Conservation (phyloP, 768 basidiomycete species). For the Cyathus striatus region DNA sequence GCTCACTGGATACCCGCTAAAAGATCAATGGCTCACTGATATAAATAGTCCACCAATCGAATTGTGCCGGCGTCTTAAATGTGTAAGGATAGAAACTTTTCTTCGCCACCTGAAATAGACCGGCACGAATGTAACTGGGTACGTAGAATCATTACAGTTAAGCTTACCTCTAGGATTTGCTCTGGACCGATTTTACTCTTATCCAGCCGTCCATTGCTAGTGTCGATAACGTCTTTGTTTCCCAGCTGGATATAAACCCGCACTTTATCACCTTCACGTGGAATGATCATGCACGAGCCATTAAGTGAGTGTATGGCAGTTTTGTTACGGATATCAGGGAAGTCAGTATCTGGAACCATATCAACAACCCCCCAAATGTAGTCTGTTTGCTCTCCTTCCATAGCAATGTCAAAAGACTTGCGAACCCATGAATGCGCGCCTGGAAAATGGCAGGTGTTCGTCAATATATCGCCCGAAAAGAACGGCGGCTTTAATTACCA, state of each 20-base stretch:
- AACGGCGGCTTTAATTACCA: slow-evolving; percentile 28
- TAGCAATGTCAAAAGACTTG: slow-evolving; percentile 53
- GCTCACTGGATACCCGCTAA: too few relatives aligned
- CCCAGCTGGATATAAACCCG: slow-evolving; percentile 69
- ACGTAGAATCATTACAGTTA: background rate
- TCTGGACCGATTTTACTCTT: slow-evolving; percentile 45
- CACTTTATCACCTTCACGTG: slow-evolving; percentile 63
- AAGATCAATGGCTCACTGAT: slow-evolving; percentile 59
- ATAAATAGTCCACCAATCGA: slow-evolving; percentile 75
- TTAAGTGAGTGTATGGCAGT: slow-evolving; percentile 63
- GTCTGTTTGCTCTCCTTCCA: slow-evolving; percentile 78
- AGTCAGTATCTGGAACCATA: slow-evolving; percentile 63
- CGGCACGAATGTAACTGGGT: background rate
- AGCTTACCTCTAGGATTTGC: slow-evolving; percentile 47
- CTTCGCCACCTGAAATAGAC: slow-evolving; percentile 42
- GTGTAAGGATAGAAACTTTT: slow-evolving; percentile 54
- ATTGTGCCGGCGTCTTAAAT: slow-evolving; percentile 38
- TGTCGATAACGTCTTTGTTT: slow-evolving; percentile 38
- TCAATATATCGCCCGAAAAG: slow-evolving; percentile 1
- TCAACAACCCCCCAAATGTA: slow-evolving; percentile 85
- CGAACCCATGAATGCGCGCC: slow-evolving; percentile 85
- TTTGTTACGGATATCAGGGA: slow-evolving; percentile 70
- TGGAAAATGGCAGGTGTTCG: slow-evolving; percentile 19
- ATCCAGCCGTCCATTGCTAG: slow-evolving; percentile 45
- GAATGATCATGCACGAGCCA: slow-evolving; percentile 71